Base-by-base conservation (phyloP, 441 rosid genomes). In the Populus trichocarpa region DNA sequence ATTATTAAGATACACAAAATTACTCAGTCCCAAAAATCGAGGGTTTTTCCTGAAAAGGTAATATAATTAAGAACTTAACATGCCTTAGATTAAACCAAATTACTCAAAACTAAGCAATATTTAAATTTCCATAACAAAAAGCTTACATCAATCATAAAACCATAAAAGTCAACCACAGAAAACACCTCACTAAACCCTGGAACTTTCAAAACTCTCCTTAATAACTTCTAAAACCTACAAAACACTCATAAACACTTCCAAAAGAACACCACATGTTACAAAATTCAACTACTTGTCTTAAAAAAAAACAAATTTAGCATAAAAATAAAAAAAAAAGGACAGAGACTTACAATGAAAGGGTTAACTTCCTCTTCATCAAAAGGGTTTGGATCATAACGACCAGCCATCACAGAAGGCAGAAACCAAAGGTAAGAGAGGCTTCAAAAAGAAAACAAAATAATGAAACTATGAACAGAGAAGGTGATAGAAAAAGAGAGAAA, bases 351-450 rank as follows among this genome's bases (percentile, higher is more conserved):
- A 28, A 95, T 84, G 74, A 95, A 95, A 75, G 98, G 99, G 83
- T 95, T 92, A 72, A 92, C 94, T 73, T 89, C 93, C 42, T 88
- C 97, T 42, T 91, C 93, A 57, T 78, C 97, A 73, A 95, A 93
- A 6, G 99, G 98, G 73, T 95, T 94, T 65, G 80, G 85, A 77
- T 95, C 97, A 84, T 87, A 91, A 40, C 95, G 94, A 77, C 90
- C 87, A 78, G 95, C 95, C 99, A 95, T 94, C 72, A 26, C 16
- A 67, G 77, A 53, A 74, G 67, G 68, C 68, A 46, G 42, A n/a
- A 38, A 38, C 9, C 9, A 18, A 42, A 70, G 68, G 0, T 11
- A 53, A 10, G 16, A 70, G 28, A 71, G 5, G 28, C 67, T 40
- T 25, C 4, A 42, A 46, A 35, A 38, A 32, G 3, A 20, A 38